phyloP scores from a whole-genome alignment of 73 alveolate genomes.

The Paramecium sonneborni region DNA sequence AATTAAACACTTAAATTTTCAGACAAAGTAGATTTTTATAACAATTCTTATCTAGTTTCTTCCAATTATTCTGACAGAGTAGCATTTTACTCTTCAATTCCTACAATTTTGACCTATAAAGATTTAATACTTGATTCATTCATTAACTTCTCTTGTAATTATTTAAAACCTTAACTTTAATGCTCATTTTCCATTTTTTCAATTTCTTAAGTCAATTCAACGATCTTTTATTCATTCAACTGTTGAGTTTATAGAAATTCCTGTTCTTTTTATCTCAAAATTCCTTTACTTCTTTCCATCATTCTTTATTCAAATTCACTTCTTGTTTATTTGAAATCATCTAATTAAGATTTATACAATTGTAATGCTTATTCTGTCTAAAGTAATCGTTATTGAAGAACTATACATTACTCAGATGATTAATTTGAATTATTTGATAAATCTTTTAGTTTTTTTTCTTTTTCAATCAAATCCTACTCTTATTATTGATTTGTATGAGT shows the following conservation, averaged over 20 bases:
- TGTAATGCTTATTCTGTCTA: neutral
- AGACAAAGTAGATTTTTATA: neutral
- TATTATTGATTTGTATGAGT: neutral
- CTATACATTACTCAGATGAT: neutral
- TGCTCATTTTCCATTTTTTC: neutral
- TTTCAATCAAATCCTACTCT: neutral
- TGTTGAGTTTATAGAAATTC: neutral
- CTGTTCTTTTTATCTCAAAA: slow-evolving; percentile 33
- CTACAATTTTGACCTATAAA: neutral
- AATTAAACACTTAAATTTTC: neutral
- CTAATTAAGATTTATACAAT: slow-evolving; percentile 25
- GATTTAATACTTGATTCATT: neutral
- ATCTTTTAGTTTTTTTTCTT: neutral
- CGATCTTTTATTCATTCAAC: neutral
- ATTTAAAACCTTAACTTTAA: neutral
- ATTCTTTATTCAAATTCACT: neutral
- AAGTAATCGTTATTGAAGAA: neutral
- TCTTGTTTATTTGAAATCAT: slow-evolving; percentile 37
- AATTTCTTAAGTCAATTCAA: neutral
- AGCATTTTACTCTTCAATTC: neutral
- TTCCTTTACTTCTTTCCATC: slow-evolving; percentile 44
- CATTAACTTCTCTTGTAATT: neutral
- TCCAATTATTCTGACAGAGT: neutral
- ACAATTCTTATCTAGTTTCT: neutral
- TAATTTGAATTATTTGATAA: neutral